Percentiles rank a stretch among this genome's conserved stretches.
Conservation (phyloP, 306 rosid species). For the Vigna reflexopilosa region DNA sequence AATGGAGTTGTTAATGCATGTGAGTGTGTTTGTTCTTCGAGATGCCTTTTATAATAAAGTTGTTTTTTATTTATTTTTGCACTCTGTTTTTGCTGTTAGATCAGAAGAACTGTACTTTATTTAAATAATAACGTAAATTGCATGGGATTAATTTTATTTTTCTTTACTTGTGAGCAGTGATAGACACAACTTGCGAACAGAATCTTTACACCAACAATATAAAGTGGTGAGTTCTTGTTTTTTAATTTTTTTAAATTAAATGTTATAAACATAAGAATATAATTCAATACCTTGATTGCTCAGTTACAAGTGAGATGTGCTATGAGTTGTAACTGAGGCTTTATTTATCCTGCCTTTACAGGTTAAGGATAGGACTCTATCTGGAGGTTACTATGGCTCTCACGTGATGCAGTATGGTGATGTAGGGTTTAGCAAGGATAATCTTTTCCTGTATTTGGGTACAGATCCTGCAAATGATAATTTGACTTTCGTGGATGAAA, state of each 20-base stretch:
- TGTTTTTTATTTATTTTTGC: neutral
- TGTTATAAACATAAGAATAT: neutral
- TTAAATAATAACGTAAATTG: neutral
- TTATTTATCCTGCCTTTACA: constrained; percentile 44
- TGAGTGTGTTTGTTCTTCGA: neutral
- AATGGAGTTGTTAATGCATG: constrained; percentile 20
- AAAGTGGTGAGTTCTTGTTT: constrained; percentile 68
- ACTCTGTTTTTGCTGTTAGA: neutral
- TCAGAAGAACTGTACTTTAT: neutral
- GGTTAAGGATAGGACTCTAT: constrained; percentile 82
- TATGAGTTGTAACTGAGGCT: constrained; percentile 7
- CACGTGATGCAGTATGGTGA: constrained; percentile 99
- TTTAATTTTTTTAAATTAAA: constrained; percentile 2
- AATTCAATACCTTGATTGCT: constrained; percentile 29
- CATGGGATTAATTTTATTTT: constrained; percentile 28
- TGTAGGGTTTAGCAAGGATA: constrained; percentile 52
- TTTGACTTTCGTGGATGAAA: constrained; percentile 68
- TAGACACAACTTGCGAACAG: constrained; percentile 75
- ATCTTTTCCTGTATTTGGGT: constrained; percentile 70
- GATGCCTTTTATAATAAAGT: neutral
- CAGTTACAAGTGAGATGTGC: constrained; percentile 10
- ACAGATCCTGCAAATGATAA: constrained; percentile 95
- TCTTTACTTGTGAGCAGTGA: constrained; percentile 68
- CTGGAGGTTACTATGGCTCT: constrained; percentile 67
- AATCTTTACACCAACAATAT: constrained; percentile 85